Percentiles rank a stretch among this genome's conserved stretches.
These are phyloP conservation scores for Polygonum aviculare DNA, from an alignment of 148 eudicot species.

Conservation along the genomic window DNA sequence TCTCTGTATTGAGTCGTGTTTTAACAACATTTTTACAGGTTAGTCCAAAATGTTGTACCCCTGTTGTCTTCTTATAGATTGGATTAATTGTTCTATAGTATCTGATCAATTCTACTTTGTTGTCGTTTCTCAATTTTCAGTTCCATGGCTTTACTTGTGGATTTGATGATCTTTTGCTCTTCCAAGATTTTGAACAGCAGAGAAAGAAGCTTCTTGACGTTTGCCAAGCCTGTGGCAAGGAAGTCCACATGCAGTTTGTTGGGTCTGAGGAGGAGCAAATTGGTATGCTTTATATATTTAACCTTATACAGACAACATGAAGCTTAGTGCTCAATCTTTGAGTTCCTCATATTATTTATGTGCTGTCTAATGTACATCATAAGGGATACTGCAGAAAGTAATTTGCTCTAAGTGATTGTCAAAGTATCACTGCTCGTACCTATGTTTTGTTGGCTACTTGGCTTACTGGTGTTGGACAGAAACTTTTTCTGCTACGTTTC, in stretches of 20 bases:
- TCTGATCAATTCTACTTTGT: neutral
- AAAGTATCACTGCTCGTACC: neutral
- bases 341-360: neutral
- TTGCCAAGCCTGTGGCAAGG: constrained; percentile 63
- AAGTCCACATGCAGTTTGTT: constrained; percentile 57
- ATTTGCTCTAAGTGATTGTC: neutral
- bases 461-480: neutral
- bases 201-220: constrained; percentile 68
- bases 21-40: constrained; percentile 82
- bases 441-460: neutral
- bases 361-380: neutral
- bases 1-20: constrained; percentile 81
- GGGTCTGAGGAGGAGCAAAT: constrained; percentile 9
- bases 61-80: constrained; percentile 1
- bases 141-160: constrained; percentile 96
- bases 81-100: neutral
- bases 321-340: neutral
- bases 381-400: neutral
- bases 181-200: constrained; percentile 41
- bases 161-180: constrained; percentile 75
- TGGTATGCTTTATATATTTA: neutral
- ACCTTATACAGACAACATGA: neutral
- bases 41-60: constrained; percentile 3
- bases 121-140: constrained; percentile 29
- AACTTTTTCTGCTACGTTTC: neutral